Base-by-base conservation (phyloP, 768 basidiomycete species). In the Mycena amicta region DNA sequence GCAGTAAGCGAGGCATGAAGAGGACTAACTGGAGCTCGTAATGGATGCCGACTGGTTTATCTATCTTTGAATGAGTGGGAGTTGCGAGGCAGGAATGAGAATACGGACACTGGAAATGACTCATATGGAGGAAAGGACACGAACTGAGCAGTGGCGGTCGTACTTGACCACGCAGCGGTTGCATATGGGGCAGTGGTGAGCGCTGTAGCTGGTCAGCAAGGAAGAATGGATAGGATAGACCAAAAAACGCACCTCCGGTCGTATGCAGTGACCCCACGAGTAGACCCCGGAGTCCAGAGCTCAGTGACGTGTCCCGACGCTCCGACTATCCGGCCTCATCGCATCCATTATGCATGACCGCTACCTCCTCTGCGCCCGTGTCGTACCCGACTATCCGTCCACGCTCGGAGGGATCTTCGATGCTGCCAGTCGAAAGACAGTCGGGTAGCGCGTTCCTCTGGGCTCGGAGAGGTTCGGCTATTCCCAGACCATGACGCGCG, bases 11-110 rank as follows among this genome's bases (percentile, higher is more conserved):
- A 46, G 6, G 45, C 58, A 60, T 16, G 81, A 98, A 99, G 47
- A 98, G 76, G 37, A 96, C 82, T 66, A 99, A 99, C 74, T 98
- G 94, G 0, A 95, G 87, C 69, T 98, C 95, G 66, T 98, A 98
- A 69, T 96, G 81, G 5, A 98, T 72, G 13, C 96, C 96, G 43
- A 99, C 96, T 69, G 96, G 98, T 83, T 94, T 92, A 72, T 98
- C 97, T 50, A 98, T 86, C 95, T n/a, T 46, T 29, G 57, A 56
- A 56, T 37, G 13, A 57, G 43, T 50, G n/a, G 13, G 5, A 57
- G 59, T 11, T 5, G n/a, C n/a, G 11, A 27, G 41, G 20, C 20
- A 29, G n/a, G n/a, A n/a, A n/a, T n/a, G n/a, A 16, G 22, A 50
- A 29, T n/a, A 55, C 49, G 29, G 18, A 56, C 57, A 53, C 61